A percentile compares a stretch with the other conserved stretches of the same genome.
Conservation (phyloP, 345 rosid species). For the Eucalyptus melliodora region DNA sequence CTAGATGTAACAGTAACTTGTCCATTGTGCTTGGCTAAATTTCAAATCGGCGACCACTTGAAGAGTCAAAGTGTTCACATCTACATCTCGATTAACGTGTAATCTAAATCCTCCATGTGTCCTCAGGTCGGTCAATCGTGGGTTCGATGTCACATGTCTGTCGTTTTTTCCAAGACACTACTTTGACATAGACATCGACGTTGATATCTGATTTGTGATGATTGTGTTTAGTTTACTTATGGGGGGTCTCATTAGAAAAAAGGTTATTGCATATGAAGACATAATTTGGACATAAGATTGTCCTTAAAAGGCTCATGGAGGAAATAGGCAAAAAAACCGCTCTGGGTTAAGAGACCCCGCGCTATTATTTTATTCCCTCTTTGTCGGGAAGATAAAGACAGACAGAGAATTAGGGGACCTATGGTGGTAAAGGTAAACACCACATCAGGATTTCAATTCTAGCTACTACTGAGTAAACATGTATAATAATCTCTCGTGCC, state of each 20-base stretch:
- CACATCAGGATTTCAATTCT: accelerated
- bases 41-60: not conserved
- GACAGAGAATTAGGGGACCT: accelerated
- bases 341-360: accelerated
- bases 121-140: not conserved
- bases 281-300: accelerated
- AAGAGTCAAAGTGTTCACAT: not conserved
- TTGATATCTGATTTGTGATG: not conserved
- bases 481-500: accelerated
- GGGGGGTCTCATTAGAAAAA: not conserved
- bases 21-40: not conserved
- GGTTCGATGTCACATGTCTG: not conserved
- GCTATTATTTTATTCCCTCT: too few relatives aligned
- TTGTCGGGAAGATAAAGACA: accelerated
- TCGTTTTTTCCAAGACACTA: not conserved
- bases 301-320: too few relatives aligned
- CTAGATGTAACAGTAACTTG: not conserved
- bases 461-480: accelerated
- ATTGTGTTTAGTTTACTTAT: not conserved
- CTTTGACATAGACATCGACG: not conserved
- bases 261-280: not conserved
- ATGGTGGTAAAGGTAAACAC: accelerated
- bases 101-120: not conserved
- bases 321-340: accelerated
- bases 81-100: not conserved